Base-by-base conservation (phyloP, 2,329 filamentous ascomycete species). In the Phialophora expanda region DNA sequence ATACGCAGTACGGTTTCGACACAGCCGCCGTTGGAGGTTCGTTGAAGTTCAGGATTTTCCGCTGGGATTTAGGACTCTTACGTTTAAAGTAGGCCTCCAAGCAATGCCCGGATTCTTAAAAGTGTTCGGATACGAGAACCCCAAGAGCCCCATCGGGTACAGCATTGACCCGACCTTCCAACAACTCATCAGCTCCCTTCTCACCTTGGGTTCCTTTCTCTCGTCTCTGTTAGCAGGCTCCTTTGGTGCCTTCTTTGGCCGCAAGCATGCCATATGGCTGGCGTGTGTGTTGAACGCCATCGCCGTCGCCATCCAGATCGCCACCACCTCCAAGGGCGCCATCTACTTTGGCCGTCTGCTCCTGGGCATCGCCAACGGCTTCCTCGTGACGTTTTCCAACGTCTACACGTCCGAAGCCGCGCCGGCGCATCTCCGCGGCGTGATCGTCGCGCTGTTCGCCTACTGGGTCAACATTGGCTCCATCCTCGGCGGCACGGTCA, bases 221-320 rank as follows among this genome's bases (percentile, higher is more conserved):
- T 78, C 76, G 59, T 78, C 79, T 48, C 75, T 74, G 20, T 74
- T 74, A 26, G 65, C 62, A 12, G 65, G 65, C 7, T 26, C 62
- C 17, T 67, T 67, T 30, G 57, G 46, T 3, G n/a, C 56, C 4
- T 65, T 34, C 50, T 70, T 84, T 38, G 82, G 82, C 12, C 79
- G 82, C 2, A 80, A 79, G 60, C 34, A 70, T 0, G 80, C 79
- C 60, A 74, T 85, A 9, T 82, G 79, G 74, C 54, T 79, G 1
- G 84, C 83, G 1, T 83, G 82, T 63, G 24, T 81, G 0, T 73
- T 84, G 11, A 85, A 83, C 69, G 79, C 76, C 67, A 74, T 83
- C 2, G 78, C 84, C 11, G 85, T 85, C 65, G 77, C 85, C 20
- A 79, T 86, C 70, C 86, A 87, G 84, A 86, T 87, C 83, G 79